Evolutionary conservation across 768 basidiomycete genomes (phyloP).

Genomic region (Tricholoma matsutake): DNA sequence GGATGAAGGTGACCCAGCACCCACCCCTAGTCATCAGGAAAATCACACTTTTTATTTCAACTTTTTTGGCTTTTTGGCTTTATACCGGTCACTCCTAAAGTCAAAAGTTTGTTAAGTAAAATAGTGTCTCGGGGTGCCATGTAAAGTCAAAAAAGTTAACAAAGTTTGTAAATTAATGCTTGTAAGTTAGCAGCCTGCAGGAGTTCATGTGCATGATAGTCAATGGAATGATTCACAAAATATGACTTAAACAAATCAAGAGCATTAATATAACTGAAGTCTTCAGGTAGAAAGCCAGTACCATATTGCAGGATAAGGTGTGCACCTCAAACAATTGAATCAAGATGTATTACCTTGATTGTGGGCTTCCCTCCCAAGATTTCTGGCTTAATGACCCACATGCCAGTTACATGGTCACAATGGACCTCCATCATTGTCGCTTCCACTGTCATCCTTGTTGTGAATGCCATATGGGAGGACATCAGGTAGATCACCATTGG

Average conservation of each 20-base stretch:
- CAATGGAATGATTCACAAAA: too few species aligned
- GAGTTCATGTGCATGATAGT: not conserved
- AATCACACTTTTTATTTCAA: too few species aligned
- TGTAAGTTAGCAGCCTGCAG: not conserved
- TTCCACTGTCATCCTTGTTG: too few species aligned
- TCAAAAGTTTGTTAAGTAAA: not conserved
- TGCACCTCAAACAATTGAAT: not conserved
- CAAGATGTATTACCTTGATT: not conserved
- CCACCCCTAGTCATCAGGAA: too few species aligned
- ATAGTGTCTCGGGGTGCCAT: not conserved
- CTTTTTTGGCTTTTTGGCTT: too few species aligned
- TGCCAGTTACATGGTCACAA: not conserved
- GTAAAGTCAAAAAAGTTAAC: not conserved
- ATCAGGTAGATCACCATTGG: too few species aligned
- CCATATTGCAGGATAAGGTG: not conserved
- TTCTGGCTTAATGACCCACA: not conserved
- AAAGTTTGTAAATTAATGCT: not conserved
- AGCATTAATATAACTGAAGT: not conserved
- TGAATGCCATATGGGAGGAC: too few species aligned
- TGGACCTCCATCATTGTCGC: too few species aligned
- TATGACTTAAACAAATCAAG: not conserved
- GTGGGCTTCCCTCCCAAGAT: not conserved
- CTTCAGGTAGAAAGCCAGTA: not conserved
- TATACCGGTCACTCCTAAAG: not conserved
- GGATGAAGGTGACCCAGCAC: too few species aligned